Base-by-base conservation (phyloP, 352 stramenopile species). In the Globisporangium rhizosaccharum region DNA sequence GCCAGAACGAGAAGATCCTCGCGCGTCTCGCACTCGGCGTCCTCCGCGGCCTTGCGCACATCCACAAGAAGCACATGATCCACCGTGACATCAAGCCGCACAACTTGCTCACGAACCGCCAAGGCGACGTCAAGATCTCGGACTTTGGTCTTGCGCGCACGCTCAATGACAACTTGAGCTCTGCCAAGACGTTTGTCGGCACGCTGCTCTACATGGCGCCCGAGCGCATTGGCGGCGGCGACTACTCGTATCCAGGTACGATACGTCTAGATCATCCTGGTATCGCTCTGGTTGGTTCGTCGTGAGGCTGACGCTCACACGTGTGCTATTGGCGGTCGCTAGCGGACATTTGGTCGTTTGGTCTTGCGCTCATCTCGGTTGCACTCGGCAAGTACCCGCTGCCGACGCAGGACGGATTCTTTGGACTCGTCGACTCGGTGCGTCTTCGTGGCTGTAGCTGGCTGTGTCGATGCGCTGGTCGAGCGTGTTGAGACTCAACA, bases 161-260 rank as follows among this genome's bases (percentile, higher is more conserved):
- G 5, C 60, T 92, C 9, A 91, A 90, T 62, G 85, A 93, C 59
- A 85, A 81, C 39, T 72, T 63, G 0, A 85, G 66, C 25, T 78
- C 77, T 33, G 91, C 87, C 7, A 93, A 97, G 53, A 98, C 91
- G 0, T 98, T 98, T 64, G 90, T 98, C 25, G 93, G 93, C 1
- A 98, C 92, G 7, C 56, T 98, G 55, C 71, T 95, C 4, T 98
- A 98, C 68, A 98, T 98, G 94, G 88, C 90, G 2, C 94, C 94
- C 20, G 94, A 98, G 68, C 83, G 94, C 15, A 97, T 98, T 59
- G 83, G 84, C 26, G 90, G 90, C 12, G 85, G 88, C 1, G 85
- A 93, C 58, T 98, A 98, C 70, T 93, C 77, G 9, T 97, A 90
- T 66, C 71, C 85, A 71, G 72, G 80, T 90, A 59, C 49, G 53